Evolutionary conservation across 2,329 filamentous ascomycete species (phyloP), one percentile per base, ranked within the genome.

Genomic region (Sporothrix schenckii): DNA sequence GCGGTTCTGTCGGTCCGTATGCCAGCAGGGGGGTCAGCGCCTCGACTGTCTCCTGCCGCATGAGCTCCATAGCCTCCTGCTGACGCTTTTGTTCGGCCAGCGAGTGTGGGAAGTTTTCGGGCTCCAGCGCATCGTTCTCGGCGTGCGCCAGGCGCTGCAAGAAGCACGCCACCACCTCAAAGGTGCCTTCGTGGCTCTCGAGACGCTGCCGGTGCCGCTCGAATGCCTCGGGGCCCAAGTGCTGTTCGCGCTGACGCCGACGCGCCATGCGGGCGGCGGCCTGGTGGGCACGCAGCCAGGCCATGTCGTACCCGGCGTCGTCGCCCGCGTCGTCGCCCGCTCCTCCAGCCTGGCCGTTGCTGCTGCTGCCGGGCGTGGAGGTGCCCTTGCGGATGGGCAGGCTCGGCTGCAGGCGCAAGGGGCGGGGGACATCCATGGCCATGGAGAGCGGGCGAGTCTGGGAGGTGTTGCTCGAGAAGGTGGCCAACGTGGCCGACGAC

Each of bases 101-200:
- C 19, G 68, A 67, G 9, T n/a, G 70, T n/a, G 71, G 68, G 47
- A 72, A 72, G 41, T 54, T 49, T 1, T 30, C 60, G 2, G 56
- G 44, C 49, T 69, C 63, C 14, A 74, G 70, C 53, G 71, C 24
- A 1, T 66, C 72, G 70, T 74, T 74, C 47, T 74, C 73, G 67
- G 72, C 72, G 3, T 49, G 67, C 6, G 70, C 73, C 30, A 74
- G 72, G 10, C 67, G 66, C 27, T 47, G 56, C 41, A 73, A 24
- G 53, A 73, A 74, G 39, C 52, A 67, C n/a, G 14, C 41, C 41
- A 68, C 52, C 47, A 74, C 71, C 56, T 72, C 70, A 44, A 72
- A 68, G 10, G 54, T 53, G 50, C 73, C 72, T 69, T 72, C 73
- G 41, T 69, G 65, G 69, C 67, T 69, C 27, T 71, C 63, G 41